phyloP scores from a whole-genome alignment of 352 stramenopile species.

The Pythium dissotocum region DNA sequence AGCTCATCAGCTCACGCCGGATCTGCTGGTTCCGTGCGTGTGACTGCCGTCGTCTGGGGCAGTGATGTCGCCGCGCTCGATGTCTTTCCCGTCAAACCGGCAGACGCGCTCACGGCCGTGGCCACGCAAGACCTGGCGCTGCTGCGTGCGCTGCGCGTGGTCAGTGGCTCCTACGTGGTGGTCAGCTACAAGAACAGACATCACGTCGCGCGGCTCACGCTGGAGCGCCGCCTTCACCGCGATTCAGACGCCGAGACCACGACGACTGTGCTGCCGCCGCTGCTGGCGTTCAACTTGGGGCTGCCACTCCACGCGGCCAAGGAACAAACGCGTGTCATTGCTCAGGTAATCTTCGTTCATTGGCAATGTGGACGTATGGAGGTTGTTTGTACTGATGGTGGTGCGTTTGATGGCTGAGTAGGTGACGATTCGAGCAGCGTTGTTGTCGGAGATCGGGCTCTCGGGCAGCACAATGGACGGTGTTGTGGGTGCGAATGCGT shows the following conservation, averaged over 20 bases:
- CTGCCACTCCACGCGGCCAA: conserved; percentile 45
- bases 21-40: conserved; percentile 5
- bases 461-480: conserved; percentile 11
- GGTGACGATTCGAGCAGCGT: conserved; percentile 41
- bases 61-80: background rate
- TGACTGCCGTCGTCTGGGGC: conserved; percentile 23
- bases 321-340: conserved; percentile 21
- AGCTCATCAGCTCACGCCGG: background rate
- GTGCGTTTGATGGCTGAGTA: conserved; percentile 11
- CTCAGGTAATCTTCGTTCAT: no score
- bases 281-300: conserved; percentile 78
- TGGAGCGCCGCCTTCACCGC: background rate
- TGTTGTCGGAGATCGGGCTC: conserved; percentile 53
- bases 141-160: conserved; percentile 20
- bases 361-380: no score
- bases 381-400: background rate
- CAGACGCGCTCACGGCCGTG: conserved; percentile 6
- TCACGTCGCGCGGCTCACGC: conserved; percentile 19
- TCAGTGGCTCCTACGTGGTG: conserved; percentile 30
- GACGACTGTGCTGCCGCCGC: conserved; percentile 50
- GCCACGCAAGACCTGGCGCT: conserved; percentile 18
- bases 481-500: background rate
- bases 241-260: background rate
- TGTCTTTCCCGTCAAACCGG: background rate
- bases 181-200: background rate